Evolutionary conservation across 1,284 basidiomycete species (phyloP).

Genomic region (Ustilago lituana): DNA sequence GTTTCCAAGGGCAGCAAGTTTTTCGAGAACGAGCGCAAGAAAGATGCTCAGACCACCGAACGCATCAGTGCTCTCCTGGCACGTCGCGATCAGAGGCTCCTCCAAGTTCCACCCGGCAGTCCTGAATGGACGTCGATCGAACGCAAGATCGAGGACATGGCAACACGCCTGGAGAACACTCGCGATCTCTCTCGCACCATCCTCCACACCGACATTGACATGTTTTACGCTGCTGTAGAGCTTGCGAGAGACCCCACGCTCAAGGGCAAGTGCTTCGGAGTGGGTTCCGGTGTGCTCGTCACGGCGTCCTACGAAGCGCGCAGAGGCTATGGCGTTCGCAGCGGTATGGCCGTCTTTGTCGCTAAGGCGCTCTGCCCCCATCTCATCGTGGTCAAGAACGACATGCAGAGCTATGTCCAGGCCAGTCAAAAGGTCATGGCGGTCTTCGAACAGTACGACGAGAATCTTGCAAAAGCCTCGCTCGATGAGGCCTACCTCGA

Average conservation of each 20-base stretch:
- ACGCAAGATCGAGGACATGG: constrained; percentile 50
- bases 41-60: constrained; percentile 80
- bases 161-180: constrained; percentile 78
- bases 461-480: constrained; percentile 80
- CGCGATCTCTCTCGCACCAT: constrained; percentile 84
- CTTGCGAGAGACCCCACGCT: constrained; percentile 81
- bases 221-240: constrained; percentile 69
- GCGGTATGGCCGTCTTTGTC: constrained; percentile 76
- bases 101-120: constrained; percentile 22
- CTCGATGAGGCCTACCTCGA: constrained; percentile 82
- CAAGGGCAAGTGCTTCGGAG: constrained; percentile 70
- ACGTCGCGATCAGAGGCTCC: constrained; percentile 50
- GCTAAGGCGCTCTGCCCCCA: constrained; percentile 93
- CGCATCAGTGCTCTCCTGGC: constrained; percentile 71
- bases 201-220: constrained; percentile 76
- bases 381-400: constrained; percentile 76
- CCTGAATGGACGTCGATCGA: constrained; percentile 48
- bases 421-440: constrained; percentile 66
- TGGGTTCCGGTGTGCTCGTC: constrained; percentile 61
- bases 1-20: constrained; percentile 64
- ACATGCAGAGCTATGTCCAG: constrained; percentile 65
- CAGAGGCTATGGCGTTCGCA: constrained; percentile 76
- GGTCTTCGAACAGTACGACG: constrained; percentile 80
- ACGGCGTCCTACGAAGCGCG: constrained; percentile 63
- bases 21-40: constrained; percentile 80